phyloP scores from a whole-genome alignment of 345 rosid species.

The Bruguiera sexangula region DNA sequence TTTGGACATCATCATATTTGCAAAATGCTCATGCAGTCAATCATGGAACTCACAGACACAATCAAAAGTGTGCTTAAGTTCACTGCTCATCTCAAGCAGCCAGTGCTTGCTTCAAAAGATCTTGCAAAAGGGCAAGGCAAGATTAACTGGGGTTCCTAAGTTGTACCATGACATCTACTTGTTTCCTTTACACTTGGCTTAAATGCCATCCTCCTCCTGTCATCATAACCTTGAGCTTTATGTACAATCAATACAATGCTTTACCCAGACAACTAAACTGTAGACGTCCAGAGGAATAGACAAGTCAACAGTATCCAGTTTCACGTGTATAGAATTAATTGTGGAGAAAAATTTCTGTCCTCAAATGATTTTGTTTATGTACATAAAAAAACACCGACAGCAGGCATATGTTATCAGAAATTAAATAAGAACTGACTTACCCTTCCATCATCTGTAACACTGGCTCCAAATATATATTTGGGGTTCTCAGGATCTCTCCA shows the following conservation, averaged over 20 bases:
- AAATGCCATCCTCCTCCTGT: neutral
- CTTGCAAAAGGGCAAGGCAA: neutral
- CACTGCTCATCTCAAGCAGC: neutral
- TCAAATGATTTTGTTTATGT: too few relatives aligned
- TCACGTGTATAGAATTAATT: too few relatives aligned
- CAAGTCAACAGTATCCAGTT: too few relatives aligned
- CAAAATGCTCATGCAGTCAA: neutral
- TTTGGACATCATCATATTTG: too few relatives aligned
- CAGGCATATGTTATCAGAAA: too few relatives aligned
- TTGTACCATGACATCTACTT: neutral
- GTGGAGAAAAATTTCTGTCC: too few relatives aligned
- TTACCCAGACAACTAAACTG: too few relatives aligned
- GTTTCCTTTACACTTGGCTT: neutral
- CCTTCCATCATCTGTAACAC: slow-evolving; percentile 86
- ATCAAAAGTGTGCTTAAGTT: neutral
- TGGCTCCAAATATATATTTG: slow-evolving; percentile 46
- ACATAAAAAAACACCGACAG: too few relatives aligned
- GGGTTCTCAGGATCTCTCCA: slow-evolving; percentile 89
- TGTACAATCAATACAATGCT: too few relatives aligned
- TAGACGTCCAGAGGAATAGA: too few relatives aligned
- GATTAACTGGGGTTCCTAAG: neutral
- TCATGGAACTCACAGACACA: neutral
- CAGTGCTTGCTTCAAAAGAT: neutral
- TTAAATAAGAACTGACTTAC: slow-evolving; percentile 28
- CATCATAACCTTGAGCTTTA: neutral